Conservation (phyloP, 2,329 filamentous ascomycete genomes). For the Fusarium incarnatum region DNA sequence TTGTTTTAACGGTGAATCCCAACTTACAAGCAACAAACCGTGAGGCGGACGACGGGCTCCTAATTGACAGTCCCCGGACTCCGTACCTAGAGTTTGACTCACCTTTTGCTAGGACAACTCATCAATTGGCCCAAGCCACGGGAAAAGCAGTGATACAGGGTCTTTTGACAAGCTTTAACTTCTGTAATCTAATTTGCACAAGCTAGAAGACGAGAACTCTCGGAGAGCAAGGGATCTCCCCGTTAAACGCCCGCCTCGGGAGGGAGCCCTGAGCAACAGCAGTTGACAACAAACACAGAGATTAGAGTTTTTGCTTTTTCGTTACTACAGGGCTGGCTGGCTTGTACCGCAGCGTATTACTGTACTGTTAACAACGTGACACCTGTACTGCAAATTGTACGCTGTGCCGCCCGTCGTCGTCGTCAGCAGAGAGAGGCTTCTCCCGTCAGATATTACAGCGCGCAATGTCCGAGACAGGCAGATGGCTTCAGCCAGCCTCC, state of each 20-base stretch:
- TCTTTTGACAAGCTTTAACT: constrained; percentile 17
- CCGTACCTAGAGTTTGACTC: constrained; percentile 30
- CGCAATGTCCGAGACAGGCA: constrained; percentile 42
- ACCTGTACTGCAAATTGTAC: constrained; percentile 9
- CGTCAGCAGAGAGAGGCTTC: constrained; percentile 20
- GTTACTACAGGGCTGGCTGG: background rate
- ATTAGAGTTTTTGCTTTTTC: constrained; percentile 24
- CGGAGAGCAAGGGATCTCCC: constrained; percentile 32
- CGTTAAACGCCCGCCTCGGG: constrained; percentile 3
- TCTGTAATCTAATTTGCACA: constrained; percentile 23
- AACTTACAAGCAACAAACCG: constrained; percentile 3
- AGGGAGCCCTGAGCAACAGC: constrained; percentile 11
- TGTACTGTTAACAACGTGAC: background rate
- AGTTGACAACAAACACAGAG: constrained; percentile 18
- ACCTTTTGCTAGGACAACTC: constrained; percentile 37
- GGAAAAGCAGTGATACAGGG: constrained; percentile 21
- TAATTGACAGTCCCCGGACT: constrained; percentile 2
- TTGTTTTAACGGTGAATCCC: constrained; percentile 26
- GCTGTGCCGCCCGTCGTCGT: constrained; percentile 29
- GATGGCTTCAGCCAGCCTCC: constrained; percentile 29
- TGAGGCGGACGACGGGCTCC: constrained; percentile 14
- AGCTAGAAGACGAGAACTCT: background rate
- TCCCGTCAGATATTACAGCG: constrained; percentile 25
- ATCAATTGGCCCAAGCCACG: constrained; percentile 32
- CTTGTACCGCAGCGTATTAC: constrained; percentile 5